Evolutionary conservation across 2,329 filamentous ascomycete species (phyloP).

Genomic region (Cryphonectria parasitica): DNA sequence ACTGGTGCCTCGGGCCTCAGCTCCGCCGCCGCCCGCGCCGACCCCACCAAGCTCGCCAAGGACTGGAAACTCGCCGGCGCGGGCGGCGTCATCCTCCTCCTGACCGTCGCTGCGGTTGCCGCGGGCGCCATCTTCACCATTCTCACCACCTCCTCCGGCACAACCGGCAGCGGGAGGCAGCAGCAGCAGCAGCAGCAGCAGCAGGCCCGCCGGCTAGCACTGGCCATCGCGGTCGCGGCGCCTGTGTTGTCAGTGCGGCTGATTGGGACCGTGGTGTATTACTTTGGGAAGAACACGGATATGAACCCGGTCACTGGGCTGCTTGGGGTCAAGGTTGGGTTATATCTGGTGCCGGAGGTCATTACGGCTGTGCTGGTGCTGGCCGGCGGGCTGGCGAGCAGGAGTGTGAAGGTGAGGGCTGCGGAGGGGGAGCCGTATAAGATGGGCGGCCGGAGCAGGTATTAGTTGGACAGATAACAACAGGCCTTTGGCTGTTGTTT

Average conservation of each 20-base stretch:
- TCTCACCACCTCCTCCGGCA: background rate
- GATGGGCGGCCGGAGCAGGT: background rate
- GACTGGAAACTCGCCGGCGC: slow-evolving; percentile 30
- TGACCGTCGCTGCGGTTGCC: slow-evolving; percentile 32
- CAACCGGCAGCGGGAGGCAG: background rate
- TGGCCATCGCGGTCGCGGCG: slow-evolving; percentile 32
- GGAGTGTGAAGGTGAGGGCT: background rate
- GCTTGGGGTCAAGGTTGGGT: slow-evolving; percentile 31
- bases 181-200: slow-evolving; percentile 3
- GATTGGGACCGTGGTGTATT: slow-evolving; percentile 33
- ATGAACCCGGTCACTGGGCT: slow-evolving; percentile 33
- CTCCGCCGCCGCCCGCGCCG: slow-evolving; percentile 11
- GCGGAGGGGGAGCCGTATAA: background rate
- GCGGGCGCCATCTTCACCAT: slow-evolving; percentile 25
- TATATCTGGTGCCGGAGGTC: slow-evolving; percentile 35
- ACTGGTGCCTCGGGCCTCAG: slow-evolving; percentile 32
- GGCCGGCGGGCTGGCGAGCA: slow-evolving; percentile 7
- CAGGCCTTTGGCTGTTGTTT: background rate
- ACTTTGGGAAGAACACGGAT: slow-evolving; percentile 30
- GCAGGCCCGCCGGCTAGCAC: slow-evolving; percentile 28
- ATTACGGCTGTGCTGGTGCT: slow-evolving; percentile 12
- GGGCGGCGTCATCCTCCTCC: slow-evolving; percentile 34
- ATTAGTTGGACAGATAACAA: background rate
- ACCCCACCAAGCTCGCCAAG: slow-evolving; percentile 23
- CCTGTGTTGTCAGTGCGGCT: slow-evolving; percentile 35